Evolutionary conservation across 2,329 filamentous ascomycete genomes (phyloP), one percentile per base, ranked within the genome.

Genomic region (Aciculosporium take): DNA sequence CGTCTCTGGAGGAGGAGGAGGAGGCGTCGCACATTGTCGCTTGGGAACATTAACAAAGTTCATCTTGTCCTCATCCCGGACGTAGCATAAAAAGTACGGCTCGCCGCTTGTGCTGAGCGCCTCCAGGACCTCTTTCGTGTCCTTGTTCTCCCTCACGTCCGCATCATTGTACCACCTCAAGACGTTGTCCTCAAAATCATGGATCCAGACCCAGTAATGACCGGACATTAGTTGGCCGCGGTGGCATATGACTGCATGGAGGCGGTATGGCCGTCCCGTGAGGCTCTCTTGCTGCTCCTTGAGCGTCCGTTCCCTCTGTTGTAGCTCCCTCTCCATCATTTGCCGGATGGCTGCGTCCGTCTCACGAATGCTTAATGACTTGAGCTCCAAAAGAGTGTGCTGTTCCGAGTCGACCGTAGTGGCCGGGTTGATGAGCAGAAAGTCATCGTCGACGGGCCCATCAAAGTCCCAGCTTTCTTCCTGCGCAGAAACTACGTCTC

Each of bases 91-190:
- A 55, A 83, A 86, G 55, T 86, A 87, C 2, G 86, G 85, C 37
- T 86, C 88, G 4, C 85, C 84, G 60, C 63, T 79, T 9, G 66
- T 72, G 45, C 75, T 77, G 37, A 84, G 69, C 46, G 74, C 69
- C 20, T 74, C 68, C 48, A 91, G 79, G 31, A 94, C 84, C 38
- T 81, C 74, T 13, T 69, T 67, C 7, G 73, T 68, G 51, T 84
- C 72, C 21, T 77, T 72, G 44, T 72, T 67, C 48, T 84, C 76
- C 3, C 75, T 79, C 20, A 98, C 87, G 13, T 71, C 72, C 41
- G 81, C 81, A 54, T 98, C 91, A 56, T 98, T 98, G 68, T 95
- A 98, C 54, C 84, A 86, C 43, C 87, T 80, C 88, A 91, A 98
- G 17, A 88, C 67, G 32, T 76, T 73, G 36, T 76, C 74, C 48